phyloP scores from a whole-genome alignment of 371 early-diverging fungal genomes.

The Capillidium heterosporum region DNA sequence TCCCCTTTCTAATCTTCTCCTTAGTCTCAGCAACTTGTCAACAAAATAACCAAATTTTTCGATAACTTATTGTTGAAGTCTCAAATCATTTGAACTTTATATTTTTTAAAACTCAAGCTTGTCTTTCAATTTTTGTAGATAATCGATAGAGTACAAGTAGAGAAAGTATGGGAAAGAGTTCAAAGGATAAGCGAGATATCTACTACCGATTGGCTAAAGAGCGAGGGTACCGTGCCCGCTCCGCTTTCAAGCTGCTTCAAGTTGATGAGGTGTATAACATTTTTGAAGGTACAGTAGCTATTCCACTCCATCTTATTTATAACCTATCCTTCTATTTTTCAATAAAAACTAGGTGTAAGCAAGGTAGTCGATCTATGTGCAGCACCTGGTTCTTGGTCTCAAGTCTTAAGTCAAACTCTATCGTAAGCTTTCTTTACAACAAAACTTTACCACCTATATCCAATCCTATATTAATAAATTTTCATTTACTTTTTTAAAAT shows the following conservation, averaged over 20 bases:
- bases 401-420: conserved; percentile 72
- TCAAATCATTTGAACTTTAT: neutral
- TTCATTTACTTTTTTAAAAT: neutral
- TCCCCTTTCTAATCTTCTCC: no score
- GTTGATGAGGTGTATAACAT: conserved; percentile 86
- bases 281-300: conserved; percentile 37
- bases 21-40: no score
- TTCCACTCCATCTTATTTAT: neutral
- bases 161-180: conserved; percentile 61
- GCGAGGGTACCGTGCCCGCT: conserved; percentile 92
- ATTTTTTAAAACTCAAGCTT: neutral
- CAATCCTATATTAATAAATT: no score
- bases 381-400: conserved; percentile 98
- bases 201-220: conserved; percentile 95
- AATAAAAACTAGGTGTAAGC: conserved; percentile 9
- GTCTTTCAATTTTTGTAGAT: neutral
- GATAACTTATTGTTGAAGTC: neutral
- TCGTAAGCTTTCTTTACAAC: conserved; percentile 16
- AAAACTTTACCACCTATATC: no score
- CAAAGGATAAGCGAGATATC: conserved; percentile 91
- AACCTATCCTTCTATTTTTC: neutral
- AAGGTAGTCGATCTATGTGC: conserved; percentile 96
- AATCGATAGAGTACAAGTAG: no score
- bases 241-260: conserved; percentile 97
- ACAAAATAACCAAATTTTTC: neutral